Evolutionary conservation across 768 basidiomycete genomes (phyloP), one percentile per base, ranked within the genome.

Genomic region (Amylocystis lapponica): DNA sequence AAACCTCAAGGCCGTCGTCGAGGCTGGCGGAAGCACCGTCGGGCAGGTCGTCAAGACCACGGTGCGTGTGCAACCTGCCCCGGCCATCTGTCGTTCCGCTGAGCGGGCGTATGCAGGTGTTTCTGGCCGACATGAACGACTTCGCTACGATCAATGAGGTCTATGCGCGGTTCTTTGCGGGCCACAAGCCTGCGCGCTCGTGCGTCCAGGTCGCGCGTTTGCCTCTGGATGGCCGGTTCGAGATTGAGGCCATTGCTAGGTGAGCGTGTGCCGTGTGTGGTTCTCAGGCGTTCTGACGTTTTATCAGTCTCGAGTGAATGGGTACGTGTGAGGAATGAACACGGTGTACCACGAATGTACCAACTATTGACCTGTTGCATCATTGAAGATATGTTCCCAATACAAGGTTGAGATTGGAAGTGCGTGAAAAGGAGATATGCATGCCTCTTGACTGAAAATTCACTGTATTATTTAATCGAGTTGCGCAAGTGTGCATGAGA

Each of bases 121-220:
- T 96, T 69, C 65, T 98, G 61, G 91, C 95, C 64, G 69, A 77
- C 49, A 94, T 98, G 90, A 71, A 88, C 52, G 88, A 99, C 63
- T 98, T 98, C 59, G 79, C 58, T 3, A 67, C 74, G 30, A 79
- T 96, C 55, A 97, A 97, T 62, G 76, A 65, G 13, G 71, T 92
- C 49, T 98, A 96, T 62, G 76, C 77, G 27, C 69, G 77, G 42
- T 84, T 88, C 66, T 97, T 98, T 60, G 92, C 88, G 9, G 74
- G 78, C 25, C 88, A 94, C 68, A 93, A 88, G 64, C 95, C 96
- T 36, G 93, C 96, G 3, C 74, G 96, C 48, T 92, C 92, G 23
- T 81, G 86, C 25, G 89, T 99, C 40, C 91, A 97, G 68, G 90
- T 92, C 25, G 71, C 84, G 26, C 73, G 90, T 34, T 74, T 98